phyloP scores from a whole-genome alignment of 768 basidiomycete genomes.

The Paxillus involutus region DNA sequence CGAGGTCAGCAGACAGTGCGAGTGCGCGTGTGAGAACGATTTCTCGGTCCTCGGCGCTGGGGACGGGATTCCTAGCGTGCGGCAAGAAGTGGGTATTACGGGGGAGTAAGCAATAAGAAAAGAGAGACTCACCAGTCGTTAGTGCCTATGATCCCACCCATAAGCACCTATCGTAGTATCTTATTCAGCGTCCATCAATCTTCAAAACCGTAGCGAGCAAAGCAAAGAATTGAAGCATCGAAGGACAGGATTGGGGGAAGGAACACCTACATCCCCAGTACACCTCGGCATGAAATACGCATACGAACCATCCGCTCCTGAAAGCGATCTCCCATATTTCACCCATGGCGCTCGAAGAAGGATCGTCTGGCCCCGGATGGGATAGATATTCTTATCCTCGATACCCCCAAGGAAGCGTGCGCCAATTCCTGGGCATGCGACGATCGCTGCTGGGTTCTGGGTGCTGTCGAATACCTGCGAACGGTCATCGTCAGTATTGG shows the following conservation, averaged over 20 bases:
- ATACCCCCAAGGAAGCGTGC: slow-evolving; percentile 52
- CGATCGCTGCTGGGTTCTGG: slow-evolving; percentile 39
- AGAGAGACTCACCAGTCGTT: slow-evolving; percentile 56
- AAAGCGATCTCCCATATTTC: slow-evolving; percentile 35
- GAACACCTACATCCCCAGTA: slow-evolving; percentile 39
- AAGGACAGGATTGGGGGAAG: background rate
- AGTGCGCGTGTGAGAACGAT: slow-evolving; percentile 57
- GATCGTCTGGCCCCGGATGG: slow-evolving; percentile 47
- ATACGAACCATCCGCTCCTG: slow-evolving; percentile 29
- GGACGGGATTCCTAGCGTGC: slow-evolving; percentile 54
- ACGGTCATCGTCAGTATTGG: background rate
- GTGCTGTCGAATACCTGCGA: slow-evolving; percentile 14
- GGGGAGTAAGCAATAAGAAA: background rate
- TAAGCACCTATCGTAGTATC: slow-evolving; percentile 38
- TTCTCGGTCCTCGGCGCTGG: slow-evolving; percentile 60
- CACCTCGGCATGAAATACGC: slow-evolving; percentile 37
- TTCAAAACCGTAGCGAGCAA: background rate
- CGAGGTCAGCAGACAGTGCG: slow-evolving; percentile 55
- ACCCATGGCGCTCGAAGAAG: slow-evolving; percentile 51
- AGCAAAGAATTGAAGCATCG: no score
- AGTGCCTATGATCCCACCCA: slow-evolving; percentile 58
- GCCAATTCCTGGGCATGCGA: slow-evolving; percentile 72
- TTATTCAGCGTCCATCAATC: background rate
- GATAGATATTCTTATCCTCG: slow-evolving; percentile 48
- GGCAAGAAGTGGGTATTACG: background rate